A percentile compares a stretch with the other conserved stretches of the same genome.
Evolutionary conservation across 495 filamentous ascomycete species (phyloP).

Genomic region (Astrocystis sublimbata): DNA sequence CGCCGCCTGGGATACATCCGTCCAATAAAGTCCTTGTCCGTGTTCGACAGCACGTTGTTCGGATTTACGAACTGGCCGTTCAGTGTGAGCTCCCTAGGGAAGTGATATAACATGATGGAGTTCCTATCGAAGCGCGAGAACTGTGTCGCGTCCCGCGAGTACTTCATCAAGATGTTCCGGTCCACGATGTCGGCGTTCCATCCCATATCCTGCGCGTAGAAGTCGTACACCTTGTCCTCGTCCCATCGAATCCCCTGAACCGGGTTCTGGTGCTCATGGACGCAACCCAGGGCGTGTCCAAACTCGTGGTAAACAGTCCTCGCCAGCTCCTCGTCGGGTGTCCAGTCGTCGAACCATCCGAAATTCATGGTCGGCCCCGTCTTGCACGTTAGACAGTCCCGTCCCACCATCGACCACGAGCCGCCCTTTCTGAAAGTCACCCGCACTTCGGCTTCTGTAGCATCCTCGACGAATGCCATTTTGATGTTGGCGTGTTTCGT

Average conservation of each 20-base stretch:
- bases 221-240: conserved; percentile 15
- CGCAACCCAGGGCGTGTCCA: conserved; percentile 30
- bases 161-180: background rate
- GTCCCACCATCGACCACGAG: background rate
- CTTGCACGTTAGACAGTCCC: background rate
- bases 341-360: conserved; percentile 20
- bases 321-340: conserved; percentile 17
- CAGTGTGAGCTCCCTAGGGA: background rate
- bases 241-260: conserved; percentile 23
- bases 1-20: conserved; percentile 14
- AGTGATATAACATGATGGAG: conserved; percentile 5
- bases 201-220: background rate
- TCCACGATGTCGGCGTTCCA: background rate
- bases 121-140: background rate
- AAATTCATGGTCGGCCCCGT: conserved; percentile 3
- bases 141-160: background rate
- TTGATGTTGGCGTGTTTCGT: conserved; percentile 23
- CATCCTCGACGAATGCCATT: conserved; percentile 21
- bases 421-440: conserved; percentile 7
- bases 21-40: conserved; percentile 23
- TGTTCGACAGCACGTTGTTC: conserved; percentile 11
- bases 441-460: background rate
- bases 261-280: conserved; percentile 28
- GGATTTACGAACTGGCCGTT: background rate
- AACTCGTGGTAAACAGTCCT: conserved; percentile 29